Evolutionary conservation across 1,284 basidiomycete genomes (phyloP).

Genomic region (Pseudozyma tsukubaensis): DNA sequence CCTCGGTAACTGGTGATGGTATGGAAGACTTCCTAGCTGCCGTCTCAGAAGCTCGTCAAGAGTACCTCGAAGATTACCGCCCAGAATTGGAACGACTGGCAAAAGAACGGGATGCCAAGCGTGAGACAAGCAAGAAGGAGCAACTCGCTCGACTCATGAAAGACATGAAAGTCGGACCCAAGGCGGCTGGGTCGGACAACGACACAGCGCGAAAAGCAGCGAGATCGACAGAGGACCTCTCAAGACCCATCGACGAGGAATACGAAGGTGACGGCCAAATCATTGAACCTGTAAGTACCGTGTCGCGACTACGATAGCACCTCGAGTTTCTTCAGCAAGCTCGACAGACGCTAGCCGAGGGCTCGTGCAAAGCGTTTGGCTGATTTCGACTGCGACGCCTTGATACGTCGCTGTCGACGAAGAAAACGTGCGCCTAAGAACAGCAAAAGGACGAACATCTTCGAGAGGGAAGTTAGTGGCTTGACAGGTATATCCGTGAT

Average conservation of each 20-base stretch:
- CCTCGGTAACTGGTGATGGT: conserved; percentile 92
- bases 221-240: conserved; percentile 38
- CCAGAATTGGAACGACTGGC: conserved; percentile 84
- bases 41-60: conserved; percentile 84
- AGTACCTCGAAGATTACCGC: conserved; percentile 89
- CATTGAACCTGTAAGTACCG: conserved; percentile 59
- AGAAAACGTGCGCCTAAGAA: not conserved
- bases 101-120: conserved; percentile 73
- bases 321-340: no score
- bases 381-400: no score
- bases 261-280: conserved; percentile 68
- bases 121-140: conserved; percentile 75
- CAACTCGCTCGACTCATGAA: conserved; percentile 84
- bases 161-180: conserved; percentile 76
- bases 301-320: no score
- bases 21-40: conserved; percentile 90
- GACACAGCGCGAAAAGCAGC: conserved; percentile 14
- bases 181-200: conserved; percentile 1
- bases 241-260: conserved; percentile 41
- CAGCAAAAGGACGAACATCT: not conserved
- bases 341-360: no score
- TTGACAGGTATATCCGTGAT: conserved; percentile 18
- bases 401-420: not conserved
- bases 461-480: not conserved
- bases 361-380: no score